A percentile compares a stretch with the other conserved stretches of the same genome.
Conservation (phyloP, 371 early-diverging fungal genomes). For the Syncephalastrum contaminatum region DNA sequence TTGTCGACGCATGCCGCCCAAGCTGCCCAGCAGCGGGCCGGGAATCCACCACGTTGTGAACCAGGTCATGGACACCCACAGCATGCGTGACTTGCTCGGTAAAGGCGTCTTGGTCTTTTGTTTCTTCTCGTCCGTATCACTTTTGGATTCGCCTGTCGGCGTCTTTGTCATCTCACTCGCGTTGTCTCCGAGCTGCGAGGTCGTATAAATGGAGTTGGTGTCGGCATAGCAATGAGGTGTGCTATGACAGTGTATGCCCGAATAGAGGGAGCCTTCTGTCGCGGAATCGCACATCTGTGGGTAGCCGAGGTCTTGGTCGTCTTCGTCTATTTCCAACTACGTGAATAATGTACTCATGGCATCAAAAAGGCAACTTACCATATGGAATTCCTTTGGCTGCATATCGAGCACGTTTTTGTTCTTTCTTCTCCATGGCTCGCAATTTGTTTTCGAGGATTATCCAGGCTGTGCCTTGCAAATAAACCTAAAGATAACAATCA, state of each 20-base stretch:
- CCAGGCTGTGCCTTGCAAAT: constrained; percentile 69
- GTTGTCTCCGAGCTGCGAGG: constrained; percentile 25
- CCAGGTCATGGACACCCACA: constrained; percentile 82
- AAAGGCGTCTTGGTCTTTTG: constrained; percentile 19
- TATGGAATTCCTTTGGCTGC: constrained; percentile 19
- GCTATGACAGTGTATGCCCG: constrained; percentile 17
- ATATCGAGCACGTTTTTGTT: constrained; percentile 22
- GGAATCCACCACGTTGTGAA: constrained; percentile 84
- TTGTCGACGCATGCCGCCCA: constrained; percentile 64
- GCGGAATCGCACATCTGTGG: background rate
- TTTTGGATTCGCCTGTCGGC: constrained; percentile 1
- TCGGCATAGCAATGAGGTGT: constrained; percentile 21
- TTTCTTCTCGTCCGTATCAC: constrained; percentile 2
- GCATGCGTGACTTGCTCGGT: constrained; percentile 38
- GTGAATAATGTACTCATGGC: background rate
- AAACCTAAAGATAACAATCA: constrained; percentile 37
- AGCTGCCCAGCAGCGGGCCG: constrained; percentile 37
- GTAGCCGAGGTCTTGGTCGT: constrained; percentile 11
- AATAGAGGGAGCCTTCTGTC: constrained; percentile 44
- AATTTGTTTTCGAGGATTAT: constrained; percentile 58
- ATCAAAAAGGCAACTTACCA: constrained; percentile 13
- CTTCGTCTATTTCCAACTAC: constrained; percentile 4
- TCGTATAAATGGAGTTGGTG: constrained; percentile 22
- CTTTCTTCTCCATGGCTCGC: constrained; percentile 34
- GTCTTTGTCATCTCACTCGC: constrained; percentile 5